These are phyloP conservation scores for Acanthamoeba lugdunensis DNA, from an alignment of 208 protist genomes.

Conservation along the genomic window DNA sequence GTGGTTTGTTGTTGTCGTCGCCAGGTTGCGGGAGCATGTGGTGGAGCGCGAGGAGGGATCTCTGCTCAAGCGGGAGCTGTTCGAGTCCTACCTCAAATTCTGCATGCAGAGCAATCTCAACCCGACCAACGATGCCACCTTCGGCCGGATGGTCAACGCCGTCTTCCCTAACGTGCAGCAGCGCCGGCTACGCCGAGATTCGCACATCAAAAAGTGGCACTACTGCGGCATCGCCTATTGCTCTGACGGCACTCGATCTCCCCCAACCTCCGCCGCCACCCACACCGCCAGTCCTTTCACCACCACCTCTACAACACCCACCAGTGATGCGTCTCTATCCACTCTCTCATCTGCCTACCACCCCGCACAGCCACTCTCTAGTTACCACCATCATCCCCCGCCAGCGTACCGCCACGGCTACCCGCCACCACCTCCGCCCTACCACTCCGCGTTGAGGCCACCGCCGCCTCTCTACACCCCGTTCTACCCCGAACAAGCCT, in stretches of 20 bases:
- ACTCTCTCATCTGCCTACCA: neutral
- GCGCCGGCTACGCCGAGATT: neutral
- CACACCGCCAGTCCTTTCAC: neutral
- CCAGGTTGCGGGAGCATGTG: neutral
- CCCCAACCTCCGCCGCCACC: neutral
- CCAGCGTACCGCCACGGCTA: too few relatives aligned
- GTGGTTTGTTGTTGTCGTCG: neutral
- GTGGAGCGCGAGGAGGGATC: slow-evolving; percentile 3
- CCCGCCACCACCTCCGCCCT: too few relatives aligned
- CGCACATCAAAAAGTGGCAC: slow-evolving; percentile 52
- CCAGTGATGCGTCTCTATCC: neutral
- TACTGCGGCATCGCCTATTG: slow-evolving; percentile 47
- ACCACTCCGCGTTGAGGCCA: too few relatives aligned
- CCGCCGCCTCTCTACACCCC: too few relatives aligned
- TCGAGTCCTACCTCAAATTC: slow-evolving; percentile 29
- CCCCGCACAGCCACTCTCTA: neutral
- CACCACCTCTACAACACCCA: neutral
- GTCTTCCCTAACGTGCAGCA: slow-evolving; percentile 58
- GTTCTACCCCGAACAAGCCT: too few relatives aligned
- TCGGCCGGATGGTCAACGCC: slow-evolving; percentile 28
- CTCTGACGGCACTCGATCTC: neutral
- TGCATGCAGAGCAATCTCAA: slow-evolving; percentile 27
- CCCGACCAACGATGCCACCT: slow-evolving; percentile 52
- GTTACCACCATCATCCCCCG: too few relatives aligned
- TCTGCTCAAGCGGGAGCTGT: slow-evolving; percentile 44